Evolutionary conservation across 768 basidiomycete species (phyloP).

Genomic region (Lentinula sp.): DNA sequence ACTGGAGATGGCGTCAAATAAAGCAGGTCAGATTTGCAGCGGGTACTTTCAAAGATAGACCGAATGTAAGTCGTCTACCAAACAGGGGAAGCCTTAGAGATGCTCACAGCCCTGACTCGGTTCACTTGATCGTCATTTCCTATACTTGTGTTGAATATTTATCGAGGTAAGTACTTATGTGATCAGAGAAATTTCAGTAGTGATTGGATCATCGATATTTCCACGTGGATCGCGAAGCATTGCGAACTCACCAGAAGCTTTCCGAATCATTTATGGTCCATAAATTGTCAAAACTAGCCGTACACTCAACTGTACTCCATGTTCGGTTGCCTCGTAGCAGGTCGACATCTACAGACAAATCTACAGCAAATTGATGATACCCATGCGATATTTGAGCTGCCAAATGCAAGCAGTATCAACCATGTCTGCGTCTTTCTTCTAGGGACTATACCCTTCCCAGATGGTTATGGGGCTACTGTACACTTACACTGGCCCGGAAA

Average conservation of each 20-base stretch:
- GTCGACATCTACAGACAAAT: constrained; percentile 74
- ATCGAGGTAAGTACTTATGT: too few species aligned
- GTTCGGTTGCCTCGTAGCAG: constrained; percentile 80
- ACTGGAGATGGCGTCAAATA: too few species aligned
- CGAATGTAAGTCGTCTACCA: too few species aligned
- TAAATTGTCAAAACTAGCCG: too few species aligned
- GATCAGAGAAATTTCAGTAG: too few species aligned
- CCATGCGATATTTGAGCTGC: constrained; percentile 74
- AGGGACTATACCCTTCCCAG: constrained; percentile 79
- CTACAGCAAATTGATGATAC: constrained; percentile 78
- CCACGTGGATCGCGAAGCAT: background rate
- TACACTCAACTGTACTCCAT: constrained; percentile 24
- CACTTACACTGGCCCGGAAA: constrained; percentile 85
- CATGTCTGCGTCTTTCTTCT: constrained; percentile 82
- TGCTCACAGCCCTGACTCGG: too few species aligned
- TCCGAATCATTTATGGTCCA: background rate
- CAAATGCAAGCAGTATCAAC: constrained; percentile 67
- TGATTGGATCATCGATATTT: background rate
- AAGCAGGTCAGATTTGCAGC: too few species aligned
- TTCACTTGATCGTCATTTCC: too few species aligned
- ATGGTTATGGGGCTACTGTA: constrained; percentile 78
- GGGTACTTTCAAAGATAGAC: too few species aligned
- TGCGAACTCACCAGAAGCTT: background rate
- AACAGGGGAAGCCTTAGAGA: too few species aligned
- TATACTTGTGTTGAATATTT: too few species aligned